phyloP scores from a whole-genome alignment of 352 stramenopile genomes.

The Pythium dissimile region DNA sequence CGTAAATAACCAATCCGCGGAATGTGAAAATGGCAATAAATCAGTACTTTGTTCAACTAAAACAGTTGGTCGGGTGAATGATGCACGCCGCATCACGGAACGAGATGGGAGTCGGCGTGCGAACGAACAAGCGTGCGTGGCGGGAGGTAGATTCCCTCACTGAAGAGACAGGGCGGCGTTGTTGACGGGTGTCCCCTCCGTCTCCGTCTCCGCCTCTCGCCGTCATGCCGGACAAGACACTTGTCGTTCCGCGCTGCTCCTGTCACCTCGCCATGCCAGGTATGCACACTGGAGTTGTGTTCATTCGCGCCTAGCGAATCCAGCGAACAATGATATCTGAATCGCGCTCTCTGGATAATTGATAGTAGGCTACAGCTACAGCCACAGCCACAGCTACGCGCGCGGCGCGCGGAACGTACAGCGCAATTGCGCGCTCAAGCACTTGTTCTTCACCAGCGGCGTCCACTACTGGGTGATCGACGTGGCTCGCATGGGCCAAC shows the following conservation, averaged over 20 bases:
- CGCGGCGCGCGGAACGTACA: conserved; percentile 20
- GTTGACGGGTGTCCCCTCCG: not conserved
- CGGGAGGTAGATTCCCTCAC: conserved; percentile 4
- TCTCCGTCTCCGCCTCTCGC: too few species aligned
- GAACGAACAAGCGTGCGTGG: conserved; percentile 6
- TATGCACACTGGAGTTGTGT: conserved; percentile 35
- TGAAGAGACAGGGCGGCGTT: not conserved
- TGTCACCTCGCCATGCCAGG: not conserved
- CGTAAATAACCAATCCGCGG: conserved; percentile 9
- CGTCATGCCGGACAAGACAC: not conserved
- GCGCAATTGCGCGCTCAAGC: conserved; percentile 32
- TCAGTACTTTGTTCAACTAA: not conserved
- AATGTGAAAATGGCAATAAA: not conserved
- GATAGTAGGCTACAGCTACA: too few species aligned
- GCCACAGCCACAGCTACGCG: not conserved
- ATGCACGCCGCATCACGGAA: conserved; percentile 13
- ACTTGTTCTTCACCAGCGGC: conserved; percentile 57
- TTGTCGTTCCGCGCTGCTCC: not conserved
- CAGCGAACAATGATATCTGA: too few species aligned
- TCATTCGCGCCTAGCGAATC: too few species aligned
- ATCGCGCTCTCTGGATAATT: too few species aligned
- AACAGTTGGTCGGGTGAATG: not conserved
- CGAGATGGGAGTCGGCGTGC: not conserved
- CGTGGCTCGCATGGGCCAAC: conserved; percentile 27
- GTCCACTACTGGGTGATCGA: conserved; percentile 47